Evolutionary conservation across 345 rosid species (phyloP), one percentile per base, ranked within the genome.

Genomic region (Citrus sp.): DNA sequence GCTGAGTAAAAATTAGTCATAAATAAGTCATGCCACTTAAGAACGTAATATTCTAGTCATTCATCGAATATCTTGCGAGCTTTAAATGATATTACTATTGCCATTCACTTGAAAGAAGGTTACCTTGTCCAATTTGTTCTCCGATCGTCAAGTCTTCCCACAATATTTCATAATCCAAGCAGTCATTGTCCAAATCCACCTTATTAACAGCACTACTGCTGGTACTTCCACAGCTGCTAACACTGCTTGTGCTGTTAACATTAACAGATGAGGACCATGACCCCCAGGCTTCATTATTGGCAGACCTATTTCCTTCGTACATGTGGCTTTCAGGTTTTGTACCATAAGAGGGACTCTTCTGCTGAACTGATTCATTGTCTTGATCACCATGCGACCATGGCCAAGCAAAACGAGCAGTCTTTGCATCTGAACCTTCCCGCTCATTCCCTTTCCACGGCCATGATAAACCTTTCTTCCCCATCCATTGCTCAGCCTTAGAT

Each of bases 391-490:
- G 91, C 78, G 84, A 76, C 86, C 91, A 84, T 49, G 92, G 87
- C 90, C 90, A 88, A 71, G 76, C 83, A 25, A 91, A 87, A 78
- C 79, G 86, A 68, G 80, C 77, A 76, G 85, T 79, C 79, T 75
- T 90, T 81, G 79, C 86, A 70, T 94, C 98, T 40, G 86, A 79
- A 72, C 80, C 90, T 80, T 90, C 98, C 76, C 55, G 88, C 83
- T 90, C 99, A 77, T 88, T 90, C 79, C 93, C 97, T 84, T 90
- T 96, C 99, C 97, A 96, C 49, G 98, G 99, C 98, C 97, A 96
- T 42, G 97, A 81, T 75, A 96, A 74, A 37, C 97, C 95, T 82
- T 90, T 92, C 90, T 86, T 92, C 77, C 85, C 91, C 80, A 96
- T 89, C 96, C 95, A 91, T 72, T 92, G 96, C 86, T 91, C 96